Percentiles rank a stretch among this genome's conserved stretches.
phyloP scores from a whole-genome alignment of 164 flowering plant genomes.

The Cinnamomum chago region DNA sequence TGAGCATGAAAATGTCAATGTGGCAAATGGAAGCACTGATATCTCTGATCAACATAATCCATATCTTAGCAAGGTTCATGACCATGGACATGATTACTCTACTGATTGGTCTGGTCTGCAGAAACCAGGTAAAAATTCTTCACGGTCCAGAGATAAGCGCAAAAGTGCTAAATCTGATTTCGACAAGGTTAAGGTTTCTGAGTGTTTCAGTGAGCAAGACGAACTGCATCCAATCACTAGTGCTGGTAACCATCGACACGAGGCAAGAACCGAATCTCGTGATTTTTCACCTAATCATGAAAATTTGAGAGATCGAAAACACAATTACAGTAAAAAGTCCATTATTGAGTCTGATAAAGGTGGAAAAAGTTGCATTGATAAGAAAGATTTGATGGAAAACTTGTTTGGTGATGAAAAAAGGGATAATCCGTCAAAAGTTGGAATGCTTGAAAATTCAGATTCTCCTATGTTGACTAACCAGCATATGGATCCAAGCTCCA shows the following conservation, averaged over 20 bases:
- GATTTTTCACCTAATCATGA: slow-evolving; percentile 27
- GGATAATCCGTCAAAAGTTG: slow-evolving; percentile 27
- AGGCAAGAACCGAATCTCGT: slow-evolving; percentile 22
- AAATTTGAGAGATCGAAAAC: slow-evolving; percentile 35
- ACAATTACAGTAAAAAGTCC: slow-evolving; percentile 31
- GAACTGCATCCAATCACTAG: slow-evolving; percentile 13
- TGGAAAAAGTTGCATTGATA: slow-evolving; percentile 31
- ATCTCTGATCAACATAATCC: slow-evolving; percentile 23
- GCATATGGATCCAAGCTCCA: not conserved
- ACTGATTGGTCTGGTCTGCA: slow-evolving; percentile 36
- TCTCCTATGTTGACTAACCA: slow-evolving; percentile 4
- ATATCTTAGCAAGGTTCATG: slow-evolving; percentile 21
- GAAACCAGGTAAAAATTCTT: slow-evolving; percentile 48
- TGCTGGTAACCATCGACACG: slow-evolving; percentile 6
- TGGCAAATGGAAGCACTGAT: slow-evolving; percentile 25
- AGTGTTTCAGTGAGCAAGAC: slow-evolving; percentile 26
- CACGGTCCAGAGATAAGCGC: slow-evolving; percentile 47
- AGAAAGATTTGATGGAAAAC: slow-evolving; percentile 41
- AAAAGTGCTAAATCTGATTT: slow-evolving; percentile 31
- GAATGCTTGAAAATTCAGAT: slow-evolving; percentile 19
- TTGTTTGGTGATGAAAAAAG: slow-evolving; percentile 33
- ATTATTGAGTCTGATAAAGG: slow-evolving; percentile 25
- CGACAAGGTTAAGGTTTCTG: slow-evolving; percentile 33
- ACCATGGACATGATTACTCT: slow-evolving; percentile 20
- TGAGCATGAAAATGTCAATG: slow-evolving; percentile 23